Evolutionary conservation across 1,139 yeast genomes (phyloP).

Genomic region (Debaryomyces sp.): DNA sequence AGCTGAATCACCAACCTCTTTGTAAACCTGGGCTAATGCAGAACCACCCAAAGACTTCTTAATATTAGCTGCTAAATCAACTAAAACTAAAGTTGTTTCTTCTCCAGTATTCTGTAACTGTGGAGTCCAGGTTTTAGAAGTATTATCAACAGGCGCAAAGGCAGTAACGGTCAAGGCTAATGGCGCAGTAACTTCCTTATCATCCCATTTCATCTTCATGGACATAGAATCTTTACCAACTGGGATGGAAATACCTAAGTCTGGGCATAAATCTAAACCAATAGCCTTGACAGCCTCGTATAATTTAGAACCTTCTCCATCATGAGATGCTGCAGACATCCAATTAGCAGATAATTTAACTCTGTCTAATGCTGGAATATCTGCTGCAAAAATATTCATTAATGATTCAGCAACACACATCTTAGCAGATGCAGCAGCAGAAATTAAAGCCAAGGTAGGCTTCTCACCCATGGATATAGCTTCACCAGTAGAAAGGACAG

Average conservation of each 20-base stretch:
- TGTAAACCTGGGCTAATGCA: conserved; percentile 91
- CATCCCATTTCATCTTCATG: conserved; percentile 98
- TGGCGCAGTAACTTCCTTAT: conserved; percentile 92
- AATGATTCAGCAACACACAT: conserved; percentile 96
- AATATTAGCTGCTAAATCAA: conserved; percentile 70
- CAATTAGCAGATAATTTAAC: conserved; percentile 95
- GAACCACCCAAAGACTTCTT: conserved; percentile 84
- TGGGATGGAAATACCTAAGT: conserved; percentile 87
- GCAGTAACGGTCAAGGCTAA: conserved; percentile 91
- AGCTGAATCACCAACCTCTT: conserved; percentile 77
- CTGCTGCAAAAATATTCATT: conserved; percentile 88
- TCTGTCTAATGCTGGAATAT: conserved; percentile 71
- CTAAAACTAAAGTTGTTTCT: conserved; percentile 70
- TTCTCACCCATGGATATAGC: conserved; percentile 98
- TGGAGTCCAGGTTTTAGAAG: conserved; percentile 96
- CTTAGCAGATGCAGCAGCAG: conserved; percentile 95
- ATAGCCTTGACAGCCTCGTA: conserved; percentile 98
- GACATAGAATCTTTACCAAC: conserved; percentile 99
- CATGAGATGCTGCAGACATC: conserved; percentile 98
- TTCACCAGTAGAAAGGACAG: conserved; percentile 79
- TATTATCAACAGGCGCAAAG: conserved; percentile 83
- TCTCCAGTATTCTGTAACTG: conserved; percentile 53
- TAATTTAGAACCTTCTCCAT: conserved; percentile 93
- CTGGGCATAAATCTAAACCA: conserved; percentile 94
- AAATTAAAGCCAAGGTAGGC: conserved; percentile 86